Evolutionary conservation across 805 yeast species (phyloP), one percentile per base, ranked within the genome.

Genomic region (Candida fluviatilis): DNA sequence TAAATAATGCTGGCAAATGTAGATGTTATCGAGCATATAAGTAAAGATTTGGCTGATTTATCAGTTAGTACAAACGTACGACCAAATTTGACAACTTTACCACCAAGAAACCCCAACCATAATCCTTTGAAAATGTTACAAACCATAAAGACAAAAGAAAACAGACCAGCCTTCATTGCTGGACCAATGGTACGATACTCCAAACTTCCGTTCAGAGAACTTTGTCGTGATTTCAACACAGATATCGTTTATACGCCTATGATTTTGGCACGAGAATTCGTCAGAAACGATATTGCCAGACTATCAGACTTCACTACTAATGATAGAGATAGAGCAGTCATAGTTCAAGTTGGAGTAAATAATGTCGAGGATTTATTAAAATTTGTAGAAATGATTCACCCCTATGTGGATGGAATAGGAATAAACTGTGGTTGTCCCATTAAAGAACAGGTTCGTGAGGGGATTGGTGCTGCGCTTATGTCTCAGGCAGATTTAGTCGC

Each of bases 101-200:
- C 39, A 3, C 34, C 37, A 6, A 36, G 50, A 40, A 38, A 59
- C 32, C 58, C 62, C 2, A 40, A 48, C 6, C 54, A 62, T 38
- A 62, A 52, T 38, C 73, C 72, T 4, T 46, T 64, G 23, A 52
- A 54, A 32, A 62, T 68, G 12, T 54, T 68, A 18, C 52, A 57
- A 33, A 51, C 47, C 11, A 49, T 51, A 34, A 51, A 46, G 29
- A 28, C 35, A 7, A 41, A 41, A 10, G 46, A 60, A 10, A 58
- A 59, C 5, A 49, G 68, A 31, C 71, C 72, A 2, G 70, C 66
- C 1, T 59, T 53, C 35, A 52, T 68, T 11, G 73, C 71, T 3
- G 99, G 98, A 0, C 99, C 99, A 4, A 93, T 93, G 99, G 99
- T 93, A 1, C 69, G 99, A 36, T 93, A 93, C 66, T 87, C 96